Conservation (phyloP, 441 rosid genomes). For the Gossypium laxum region DNA sequence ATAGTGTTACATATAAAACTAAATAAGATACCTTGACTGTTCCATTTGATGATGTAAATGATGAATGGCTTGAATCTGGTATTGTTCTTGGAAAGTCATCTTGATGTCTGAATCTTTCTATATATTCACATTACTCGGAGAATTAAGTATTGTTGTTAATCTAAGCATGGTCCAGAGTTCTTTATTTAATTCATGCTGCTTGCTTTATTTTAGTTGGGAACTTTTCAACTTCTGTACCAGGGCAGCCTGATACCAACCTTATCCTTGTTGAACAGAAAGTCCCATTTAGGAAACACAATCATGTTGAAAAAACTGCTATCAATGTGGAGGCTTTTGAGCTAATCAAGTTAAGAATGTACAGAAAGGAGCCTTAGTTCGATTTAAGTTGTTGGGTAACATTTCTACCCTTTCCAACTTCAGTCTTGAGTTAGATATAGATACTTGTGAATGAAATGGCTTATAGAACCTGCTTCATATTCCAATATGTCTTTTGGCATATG, state of each 20-base stretch:
- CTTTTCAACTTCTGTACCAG: conserved; percentile 14
- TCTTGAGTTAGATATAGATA: not conserved
- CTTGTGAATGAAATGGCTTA: not conserved
- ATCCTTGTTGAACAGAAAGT: conserved; percentile 29
- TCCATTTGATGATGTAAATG: not conserved
- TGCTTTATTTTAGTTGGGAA: conserved; percentile 17
- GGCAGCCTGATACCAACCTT: conserved; percentile 29
- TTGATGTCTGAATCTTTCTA: not conserved
- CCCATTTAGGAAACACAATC: conserved; percentile 24
- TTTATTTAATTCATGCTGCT: conserved; percentile 5
- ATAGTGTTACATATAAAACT: not conserved
- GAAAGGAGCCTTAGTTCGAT: conserved; percentile 18
- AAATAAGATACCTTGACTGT: not conserved
- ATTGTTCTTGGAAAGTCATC: conserved; percentile 5
- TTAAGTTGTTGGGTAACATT: conserved; percentile 16
- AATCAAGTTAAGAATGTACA: conserved; percentile 33
- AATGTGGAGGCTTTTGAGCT: conserved; percentile 34
- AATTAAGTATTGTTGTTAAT: conserved; percentile 8
- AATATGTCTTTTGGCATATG: not conserved
- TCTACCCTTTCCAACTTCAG: conserved; percentile 1
- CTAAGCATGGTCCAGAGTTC: not conserved
- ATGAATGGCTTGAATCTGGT: not conserved
- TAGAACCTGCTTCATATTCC: not conserved
- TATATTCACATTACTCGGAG: not conserved
- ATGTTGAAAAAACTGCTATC: conserved; percentile 30